Percentiles rank a stretch among this genome's conserved stretches.
Conservation (phyloP, 768 basidiomycete species). For the Zangia roseola region DNA sequence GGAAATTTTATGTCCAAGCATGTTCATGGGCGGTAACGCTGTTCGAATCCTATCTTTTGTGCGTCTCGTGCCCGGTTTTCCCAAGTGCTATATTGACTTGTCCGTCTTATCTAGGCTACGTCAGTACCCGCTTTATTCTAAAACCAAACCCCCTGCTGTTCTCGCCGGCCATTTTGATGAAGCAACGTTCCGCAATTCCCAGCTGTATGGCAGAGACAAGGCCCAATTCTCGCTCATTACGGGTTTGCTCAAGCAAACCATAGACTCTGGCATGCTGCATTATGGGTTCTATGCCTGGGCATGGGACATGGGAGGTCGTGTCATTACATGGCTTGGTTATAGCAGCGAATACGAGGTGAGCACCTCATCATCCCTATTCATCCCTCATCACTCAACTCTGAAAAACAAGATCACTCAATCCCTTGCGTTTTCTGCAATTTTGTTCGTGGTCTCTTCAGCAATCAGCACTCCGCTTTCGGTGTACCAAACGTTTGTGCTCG, state of each 20-base stretch:
- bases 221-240: conserved; percentile 77
- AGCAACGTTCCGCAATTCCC: conserved; percentile 83
- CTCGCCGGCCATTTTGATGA: conserved; percentile 66
- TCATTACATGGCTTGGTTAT: conserved; percentile 56
- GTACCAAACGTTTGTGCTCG: conserved; percentile 91
- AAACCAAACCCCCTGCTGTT: conserved; percentile 64
- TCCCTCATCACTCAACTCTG: not conserved
- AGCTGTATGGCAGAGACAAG: conserved; percentile 89
- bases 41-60: conserved; percentile 89
- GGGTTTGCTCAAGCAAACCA: conserved; percentile 66
- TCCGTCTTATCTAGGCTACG: conserved; percentile 45
- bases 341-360: conserved; percentile 70
- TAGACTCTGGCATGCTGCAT: conserved; percentile 71
- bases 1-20: conserved; percentile 76
- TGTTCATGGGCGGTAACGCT: conserved; percentile 77
- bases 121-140: conserved; percentile 85
- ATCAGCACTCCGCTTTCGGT: conserved; percentile 73
- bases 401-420: conserved; percentile 68
- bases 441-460: conserved; percentile 64
- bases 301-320: conserved; percentile 63
- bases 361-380: too few relatives aligned
- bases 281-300: conserved; percentile 81
- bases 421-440: conserved; percentile 66
- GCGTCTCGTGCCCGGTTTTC: conserved; percentile 31
- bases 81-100: not conserved